Percentiles rank a stretch among this genome's conserved stretches.
Evolutionary conservation across 2,329 filamentous ascomycete species (phyloP).

Genomic region (Fonsecaea pugnacius): DNA sequence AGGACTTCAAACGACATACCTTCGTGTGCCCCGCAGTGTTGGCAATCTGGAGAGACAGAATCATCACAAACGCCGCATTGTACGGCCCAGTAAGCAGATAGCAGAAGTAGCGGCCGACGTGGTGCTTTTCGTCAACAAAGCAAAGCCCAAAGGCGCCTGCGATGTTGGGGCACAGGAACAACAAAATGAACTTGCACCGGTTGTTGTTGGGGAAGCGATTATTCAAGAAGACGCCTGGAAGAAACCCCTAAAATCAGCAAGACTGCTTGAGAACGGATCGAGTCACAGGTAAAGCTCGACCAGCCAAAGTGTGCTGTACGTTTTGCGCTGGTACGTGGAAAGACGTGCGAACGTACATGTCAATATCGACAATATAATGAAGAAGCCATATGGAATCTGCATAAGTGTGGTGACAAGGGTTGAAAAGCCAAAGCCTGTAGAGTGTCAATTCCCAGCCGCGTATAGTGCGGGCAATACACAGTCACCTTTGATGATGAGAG

Average conservation of each 20-base stretch:
- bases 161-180: slow-evolving; percentile 65
- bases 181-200: slow-evolving; percentile 59
- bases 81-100: slow-evolving; percentile 62
- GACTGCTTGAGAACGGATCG: background rate
- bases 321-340: background rate
- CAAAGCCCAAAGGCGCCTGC: slow-evolving; percentile 63
- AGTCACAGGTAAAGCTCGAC: background rate
- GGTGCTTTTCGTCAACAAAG: slow-evolving; percentile 56
- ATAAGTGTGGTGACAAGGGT: slow-evolving; percentile 44
- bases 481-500: slow-evolving; percentile 56
- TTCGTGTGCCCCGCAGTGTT: slow-evolving; percentile 63
- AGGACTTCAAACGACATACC: slow-evolving; percentile 4
- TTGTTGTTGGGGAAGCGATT: slow-evolving; percentile 52
- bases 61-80: slow-evolving; percentile 59
- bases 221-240: slow-evolving; percentile 49
- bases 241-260: background rate
- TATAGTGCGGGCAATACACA: background rate
- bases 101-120: slow-evolving; percentile 61
- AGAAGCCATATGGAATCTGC: slow-evolving; percentile 48
- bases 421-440: slow-evolving; percentile 46
- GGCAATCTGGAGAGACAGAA: slow-evolving; percentile 52
- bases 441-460: background rate
- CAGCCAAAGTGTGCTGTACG: background rate
- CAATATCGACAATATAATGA: slow-evolving; percentile 58
- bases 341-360: slow-evolving; percentile 39